Evolutionary conservation across 176 grass and related monocot genomes (phyloP).

Genomic region (Microstegium vimineum): DNA sequence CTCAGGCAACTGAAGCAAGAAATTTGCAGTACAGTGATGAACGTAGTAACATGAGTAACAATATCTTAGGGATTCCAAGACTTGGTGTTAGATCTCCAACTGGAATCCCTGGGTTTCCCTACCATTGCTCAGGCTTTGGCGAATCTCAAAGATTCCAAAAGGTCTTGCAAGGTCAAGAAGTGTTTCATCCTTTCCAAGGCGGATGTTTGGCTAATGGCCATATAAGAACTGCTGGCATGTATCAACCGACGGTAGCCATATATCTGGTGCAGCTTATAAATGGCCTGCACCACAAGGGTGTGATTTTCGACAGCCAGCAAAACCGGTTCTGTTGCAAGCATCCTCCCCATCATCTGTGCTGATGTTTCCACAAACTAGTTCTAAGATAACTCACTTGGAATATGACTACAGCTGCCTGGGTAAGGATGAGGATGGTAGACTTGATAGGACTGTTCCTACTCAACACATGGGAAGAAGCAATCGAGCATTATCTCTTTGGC

Average conservation of each 20-base stretch:
- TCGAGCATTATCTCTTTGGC: constrained; percentile 37
- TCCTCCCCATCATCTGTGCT: constrained; percentile 60
- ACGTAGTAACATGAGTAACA: constrained; percentile 30
- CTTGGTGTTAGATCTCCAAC: constrained; percentile 43
- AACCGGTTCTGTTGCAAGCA: constrained; percentile 34
- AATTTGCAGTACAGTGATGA: constrained; percentile 47
- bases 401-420: constrained; percentile 3
- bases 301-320: constrained; percentile 26
- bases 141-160: constrained; percentile 73
- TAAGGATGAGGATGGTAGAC: constrained; percentile 25
- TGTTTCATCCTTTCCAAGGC: constrained; percentile 41
- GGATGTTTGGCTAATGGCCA: constrained; percentile 37
- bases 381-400: constrained; percentile 21
- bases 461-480: constrained; percentile 32
- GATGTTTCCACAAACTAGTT: constrained; percentile 45
- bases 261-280: constrained; percentile 36
- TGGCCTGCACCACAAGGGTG: constrained; percentile 37
- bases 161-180: constrained; percentile 99
- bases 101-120: constrained; percentile 45
- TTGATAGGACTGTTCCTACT: constrained; percentile 7
- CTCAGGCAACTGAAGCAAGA: constrained; percentile 36
- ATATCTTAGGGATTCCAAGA: constrained; percentile 33
- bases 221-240: constrained; percentile 32
- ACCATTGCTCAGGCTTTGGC: constrained; percentile 53
- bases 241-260: constrained; percentile 24